phyloP scores from a whole-genome alignment of 2,329 filamentous ascomycete species.

The Lizonia empirigonia region DNA sequence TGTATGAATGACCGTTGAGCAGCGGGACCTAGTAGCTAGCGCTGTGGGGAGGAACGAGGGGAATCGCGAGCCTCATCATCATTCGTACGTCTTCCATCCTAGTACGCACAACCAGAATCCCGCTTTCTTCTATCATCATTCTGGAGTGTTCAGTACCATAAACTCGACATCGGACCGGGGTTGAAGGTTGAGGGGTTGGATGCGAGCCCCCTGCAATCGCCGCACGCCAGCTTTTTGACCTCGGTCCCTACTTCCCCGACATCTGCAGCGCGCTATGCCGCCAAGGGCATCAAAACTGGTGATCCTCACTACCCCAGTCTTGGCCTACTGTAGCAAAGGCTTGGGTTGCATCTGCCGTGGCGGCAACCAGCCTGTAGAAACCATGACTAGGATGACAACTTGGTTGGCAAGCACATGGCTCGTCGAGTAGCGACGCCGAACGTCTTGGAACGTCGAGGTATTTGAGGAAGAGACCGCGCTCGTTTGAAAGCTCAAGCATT shows the following conservation, averaged over 20 bases:
- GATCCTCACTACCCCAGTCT: conserved; percentile 26
- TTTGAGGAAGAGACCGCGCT: conserved; percentile 12
- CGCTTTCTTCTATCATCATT: background rate
- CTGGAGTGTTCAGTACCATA: background rate
- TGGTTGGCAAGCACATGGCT: conserved; percentile 19
- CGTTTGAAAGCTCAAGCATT: background rate
- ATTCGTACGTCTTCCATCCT: background rate
- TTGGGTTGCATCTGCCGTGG: conserved; percentile 25
- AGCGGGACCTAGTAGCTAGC: conserved; percentile 2
- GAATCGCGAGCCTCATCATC: background rate
- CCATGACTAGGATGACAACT: conserved; percentile 6
- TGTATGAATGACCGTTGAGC: background rate
- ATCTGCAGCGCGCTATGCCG: conserved; percentile 10
- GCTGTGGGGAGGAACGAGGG: background rate
- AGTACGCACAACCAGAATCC: background rate
- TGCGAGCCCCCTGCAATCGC: background rate
- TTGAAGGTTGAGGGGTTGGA: no score
- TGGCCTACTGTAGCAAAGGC: conserved; percentile 19
- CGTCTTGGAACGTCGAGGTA: conserved; percentile 16
- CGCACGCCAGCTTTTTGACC: conserved; percentile 4
- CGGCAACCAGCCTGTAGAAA: conserved; percentile 14
- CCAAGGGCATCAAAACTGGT: conserved; percentile 12
- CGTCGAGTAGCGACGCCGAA: background rate
- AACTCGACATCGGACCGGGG: background rate
- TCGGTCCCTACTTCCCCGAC: conserved; percentile 27